phyloP scores from a whole-genome alignment of 2,329 filamentous ascomycete species.

The Thielaviopsis euricoi region DNA sequence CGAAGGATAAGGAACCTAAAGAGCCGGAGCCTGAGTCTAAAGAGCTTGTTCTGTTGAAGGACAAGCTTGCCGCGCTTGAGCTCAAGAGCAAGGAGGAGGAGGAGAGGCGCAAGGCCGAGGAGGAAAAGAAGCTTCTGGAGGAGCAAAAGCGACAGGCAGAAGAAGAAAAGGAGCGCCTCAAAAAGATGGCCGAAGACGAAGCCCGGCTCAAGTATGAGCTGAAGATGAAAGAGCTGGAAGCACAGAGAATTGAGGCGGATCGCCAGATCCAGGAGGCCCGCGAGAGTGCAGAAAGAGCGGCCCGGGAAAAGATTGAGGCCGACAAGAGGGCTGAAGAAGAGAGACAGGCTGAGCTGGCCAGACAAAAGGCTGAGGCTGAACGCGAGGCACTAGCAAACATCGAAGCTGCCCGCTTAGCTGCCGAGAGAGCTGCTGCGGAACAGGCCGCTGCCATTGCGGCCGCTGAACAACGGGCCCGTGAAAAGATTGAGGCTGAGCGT shows the following conservation, averaged over 20 bases:
- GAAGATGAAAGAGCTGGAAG: conserved; percentile 23
- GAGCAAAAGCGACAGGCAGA: conserved; percentile 26
- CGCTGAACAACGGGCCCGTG: conserved; percentile 27
- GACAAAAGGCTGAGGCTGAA: conserved; percentile 29
- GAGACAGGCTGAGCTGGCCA: conserved; percentile 22
- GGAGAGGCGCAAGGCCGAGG: conserved; percentile 12
- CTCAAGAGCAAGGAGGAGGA: conserved; percentile 2
- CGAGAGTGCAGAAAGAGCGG: conserved; percentile 21
- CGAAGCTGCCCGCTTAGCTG: conserved; percentile 26
- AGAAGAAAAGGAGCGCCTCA: conserved; percentile 26
- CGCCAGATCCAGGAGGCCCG: conserved; percentile 23
- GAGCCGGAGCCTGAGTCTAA: conserved; percentile 23
- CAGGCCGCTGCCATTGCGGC: conserved; percentile 24
- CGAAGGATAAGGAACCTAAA: conserved; percentile 7
- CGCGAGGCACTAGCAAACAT: conserved; percentile 18
- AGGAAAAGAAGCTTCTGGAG: conserved; percentile 23
- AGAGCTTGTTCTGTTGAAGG: conserved; percentile 31
- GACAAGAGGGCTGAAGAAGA: conserved; percentile 22
- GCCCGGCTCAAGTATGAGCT: conserved; percentile 14
- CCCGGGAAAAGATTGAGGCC: conserved; percentile 27
- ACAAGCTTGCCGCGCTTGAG: conserved; percentile 26
- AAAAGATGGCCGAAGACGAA: background rate
- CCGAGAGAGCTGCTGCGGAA: conserved; percentile 5
- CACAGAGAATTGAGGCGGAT: conserved; percentile 23
- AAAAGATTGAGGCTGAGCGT: conserved; percentile 26